These are phyloP conservation scores for Corynascus novoguineensis DNA, from an alignment of 495 filamentous ascomycete species.

Conservation along the genomic window DNA sequence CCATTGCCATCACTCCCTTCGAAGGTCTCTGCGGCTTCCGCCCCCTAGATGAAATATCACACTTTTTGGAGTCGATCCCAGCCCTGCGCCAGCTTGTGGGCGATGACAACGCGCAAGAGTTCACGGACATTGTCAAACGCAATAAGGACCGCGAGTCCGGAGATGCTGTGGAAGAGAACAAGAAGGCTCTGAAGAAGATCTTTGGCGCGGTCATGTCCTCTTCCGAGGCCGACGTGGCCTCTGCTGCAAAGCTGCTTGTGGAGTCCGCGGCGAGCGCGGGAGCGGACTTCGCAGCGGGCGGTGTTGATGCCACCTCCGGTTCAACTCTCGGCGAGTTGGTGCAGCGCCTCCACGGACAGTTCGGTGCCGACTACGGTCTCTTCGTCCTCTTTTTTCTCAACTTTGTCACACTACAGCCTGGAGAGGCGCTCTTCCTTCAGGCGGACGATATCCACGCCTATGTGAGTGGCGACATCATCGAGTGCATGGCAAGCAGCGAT, in stretches of 20 bases:
- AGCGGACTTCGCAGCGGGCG: slow-evolving; percentile 56
- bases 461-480: slow-evolving; percentile 91
- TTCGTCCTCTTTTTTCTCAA: slow-evolving; percentile 46
- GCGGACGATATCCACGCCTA: slow-evolving; percentile 98
- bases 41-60: slow-evolving; percentile 74
- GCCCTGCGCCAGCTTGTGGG: slow-evolving; percentile 74
- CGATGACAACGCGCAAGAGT: slow-evolving; percentile 58
- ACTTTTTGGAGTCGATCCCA: slow-evolving; percentile 72
- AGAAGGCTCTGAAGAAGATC: slow-evolving; percentile 65
- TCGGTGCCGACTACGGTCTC: slow-evolving; percentile 42
- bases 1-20: slow-evolving; percentile 92
- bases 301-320: slow-evolving; percentile 54
- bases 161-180: slow-evolving; percentile 56
- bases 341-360: slow-evolving; percentile 59
- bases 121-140: slow-evolving; percentile 60
- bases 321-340: slow-evolving; percentile 72
- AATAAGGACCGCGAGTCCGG: slow-evolving; percentile 53
- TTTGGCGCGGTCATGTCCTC: slow-evolving; percentile 81
- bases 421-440: slow-evolving; percentile 92
- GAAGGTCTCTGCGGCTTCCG: slow-evolving; percentile 95
- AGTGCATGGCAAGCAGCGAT: slow-evolving; percentile 97
- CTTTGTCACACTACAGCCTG: slow-evolving; percentile 57
- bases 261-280: slow-evolving; percentile 60
- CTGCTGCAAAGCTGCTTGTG: slow-evolving; percentile 62
- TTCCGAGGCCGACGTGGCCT: slow-evolving; percentile 56